Evolutionary conservation across 1,284 basidiomycete genomes (phyloP).

Genomic region (Macrocystidia cucumis): DNA sequence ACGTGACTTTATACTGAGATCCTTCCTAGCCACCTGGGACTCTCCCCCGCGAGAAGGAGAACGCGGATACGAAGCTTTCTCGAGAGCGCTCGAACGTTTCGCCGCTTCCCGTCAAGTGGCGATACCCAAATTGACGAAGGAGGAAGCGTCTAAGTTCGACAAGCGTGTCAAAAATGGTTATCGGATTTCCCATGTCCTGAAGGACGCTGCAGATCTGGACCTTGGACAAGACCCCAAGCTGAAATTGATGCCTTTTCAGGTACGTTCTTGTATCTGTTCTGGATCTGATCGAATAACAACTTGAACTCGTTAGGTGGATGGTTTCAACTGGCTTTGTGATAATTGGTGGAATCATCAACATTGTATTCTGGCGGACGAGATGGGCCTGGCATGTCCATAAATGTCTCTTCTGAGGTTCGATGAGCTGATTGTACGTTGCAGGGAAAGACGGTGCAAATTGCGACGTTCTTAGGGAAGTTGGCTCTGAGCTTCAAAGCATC

Average conservation of each 20-base stretch:
- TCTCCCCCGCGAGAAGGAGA: constrained; percentile 66
- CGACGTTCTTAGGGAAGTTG: constrained; percentile 80
- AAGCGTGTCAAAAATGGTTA: constrained; percentile 41
- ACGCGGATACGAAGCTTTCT: constrained; percentile 53
- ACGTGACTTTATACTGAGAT: not conserved
- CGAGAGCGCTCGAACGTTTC: constrained; percentile 58
- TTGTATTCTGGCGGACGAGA: constrained; percentile 96
- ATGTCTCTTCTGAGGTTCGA: no score
- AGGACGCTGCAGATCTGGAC: constrained; percentile 44
- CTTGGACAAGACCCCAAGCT: constrained; percentile 56
- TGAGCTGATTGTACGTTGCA: constrained; percentile 20
- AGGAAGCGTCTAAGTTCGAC: constrained; percentile 32
- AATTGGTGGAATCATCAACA: constrained; percentile 87
- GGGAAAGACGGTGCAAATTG: constrained; percentile 93
- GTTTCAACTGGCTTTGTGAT: constrained; percentile 87
- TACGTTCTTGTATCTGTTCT: constrained; percentile 17
- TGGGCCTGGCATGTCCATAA: constrained; percentile 68
- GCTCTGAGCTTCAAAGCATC: constrained; percentile 50
- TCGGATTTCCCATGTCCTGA: constrained; percentile 33
- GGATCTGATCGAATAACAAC: constrained; percentile 8
- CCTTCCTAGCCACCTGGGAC: constrained; percentile 77
- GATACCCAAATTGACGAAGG: constrained; percentile 43
- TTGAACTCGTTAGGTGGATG: constrained; percentile 56
- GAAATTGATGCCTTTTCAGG: constrained; percentile 84
- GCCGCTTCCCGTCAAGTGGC: constrained; percentile 55